Percentiles rank a stretch among this genome's conserved stretches.
Conservation (phyloP, 305 asterid genomes). For the Salvia sclarea region DNA sequence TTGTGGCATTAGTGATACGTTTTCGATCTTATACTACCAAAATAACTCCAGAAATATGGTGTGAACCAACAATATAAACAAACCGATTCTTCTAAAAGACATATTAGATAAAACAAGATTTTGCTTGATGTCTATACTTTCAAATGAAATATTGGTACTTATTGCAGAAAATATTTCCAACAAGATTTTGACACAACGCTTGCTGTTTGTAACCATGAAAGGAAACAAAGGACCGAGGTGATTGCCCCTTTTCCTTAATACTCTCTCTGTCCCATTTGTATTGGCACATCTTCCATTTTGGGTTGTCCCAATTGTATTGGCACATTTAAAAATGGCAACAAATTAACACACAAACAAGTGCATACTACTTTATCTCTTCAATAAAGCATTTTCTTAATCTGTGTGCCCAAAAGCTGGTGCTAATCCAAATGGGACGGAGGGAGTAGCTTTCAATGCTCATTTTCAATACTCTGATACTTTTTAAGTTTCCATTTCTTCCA, state of each 20-base stretch:
- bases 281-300: no score
- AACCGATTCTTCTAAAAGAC: not conserved
- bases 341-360: no score
- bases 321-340: no score
- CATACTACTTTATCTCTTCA: no score
- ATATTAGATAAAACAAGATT: not conserved
- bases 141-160: slow-evolving; percentile 33
- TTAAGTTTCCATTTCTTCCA: not conserved
- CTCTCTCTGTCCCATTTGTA: no score
- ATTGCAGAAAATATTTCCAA: slow-evolving; percentile 77
- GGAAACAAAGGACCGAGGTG: slow-evolving; percentile 91
- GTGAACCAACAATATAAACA: not conserved
- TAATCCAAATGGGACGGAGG: no score
- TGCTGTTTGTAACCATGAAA: slow-evolving; percentile 86
- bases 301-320: no score
- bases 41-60: not conserved
- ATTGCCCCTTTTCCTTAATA: slow-evolving; percentile 25
- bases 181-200: slow-evolving; percentile 93
- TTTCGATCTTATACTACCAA: slow-evolving; percentile 9
- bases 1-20: slow-evolving; percentile 18
- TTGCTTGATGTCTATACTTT: slow-evolving; percentile 21
- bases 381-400: no score
- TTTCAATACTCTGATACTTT: not conserved
- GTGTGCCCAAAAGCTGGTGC: no score
- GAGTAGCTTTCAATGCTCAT: slow-evolving; percentile 18